A percentile compares a stretch with the other conserved stretches of the same genome.
phyloP scores from a whole-genome alignment of 192 early-diverging fungal species.

The Backusella tuberculispora region DNA sequence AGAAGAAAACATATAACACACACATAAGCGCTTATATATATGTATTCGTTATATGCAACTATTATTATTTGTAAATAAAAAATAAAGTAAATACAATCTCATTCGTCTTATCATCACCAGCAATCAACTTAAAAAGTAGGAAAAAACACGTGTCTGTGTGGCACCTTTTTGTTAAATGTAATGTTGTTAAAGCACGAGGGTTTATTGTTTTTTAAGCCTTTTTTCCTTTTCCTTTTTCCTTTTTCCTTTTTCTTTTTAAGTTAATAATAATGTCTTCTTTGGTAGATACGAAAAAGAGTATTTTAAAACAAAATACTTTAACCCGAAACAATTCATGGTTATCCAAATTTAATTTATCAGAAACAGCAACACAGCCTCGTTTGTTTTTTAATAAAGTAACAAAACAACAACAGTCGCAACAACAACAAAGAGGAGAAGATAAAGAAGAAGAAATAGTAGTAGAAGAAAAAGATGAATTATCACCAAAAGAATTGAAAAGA shows the following conservation, averaged over 20 bases:
- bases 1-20: too few relatives aligned
- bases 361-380: background rate
- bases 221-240: background rate
- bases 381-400: constrained; percentile 3
- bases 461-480: constrained; percentile 23
- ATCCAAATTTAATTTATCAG: constrained; percentile 13
- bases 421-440: background rate
- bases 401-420: background rate
- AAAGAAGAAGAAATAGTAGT: too few relatives aligned
- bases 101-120: too few relatives aligned
- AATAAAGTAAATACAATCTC: too few relatives aligned
- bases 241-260: background rate
- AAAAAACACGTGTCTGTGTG: constrained; percentile 13
- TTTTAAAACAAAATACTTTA: constrained; percentile 6
- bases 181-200: background rate
- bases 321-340: constrained; percentile 10
- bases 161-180: background rate
- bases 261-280: background rate
- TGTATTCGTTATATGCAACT: too few relatives aligned
- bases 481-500: constrained; percentile 46
- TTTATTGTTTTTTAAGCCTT: constrained; percentile 7
- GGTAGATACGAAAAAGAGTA: constrained; percentile 1
- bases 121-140: background rate
- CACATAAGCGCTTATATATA: too few relatives aligned
- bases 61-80: too few relatives aligned